These are phyloP conservation scores for Apophysomyces ossiformis DNA, from an alignment of 371 early-diverging fungal genomes.

Conservation along the genomic window DNA sequence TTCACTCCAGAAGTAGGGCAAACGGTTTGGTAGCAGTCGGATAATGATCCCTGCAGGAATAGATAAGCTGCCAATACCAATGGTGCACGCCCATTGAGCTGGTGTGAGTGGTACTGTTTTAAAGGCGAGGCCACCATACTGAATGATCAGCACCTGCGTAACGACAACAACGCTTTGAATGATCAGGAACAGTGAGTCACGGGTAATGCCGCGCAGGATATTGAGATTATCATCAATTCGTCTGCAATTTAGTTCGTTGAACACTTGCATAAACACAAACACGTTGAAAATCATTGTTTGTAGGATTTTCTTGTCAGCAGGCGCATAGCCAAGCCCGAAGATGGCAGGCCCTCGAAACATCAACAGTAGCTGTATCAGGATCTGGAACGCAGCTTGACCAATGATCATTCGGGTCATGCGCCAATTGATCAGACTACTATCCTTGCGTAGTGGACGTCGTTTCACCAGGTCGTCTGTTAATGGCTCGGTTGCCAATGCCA, in stretches of 20 bases:
- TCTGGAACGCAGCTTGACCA: slow-evolving; percentile 72
- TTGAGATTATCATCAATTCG: slow-evolving; percentile 75
- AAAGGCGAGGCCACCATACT: slow-evolving; percentile 85
- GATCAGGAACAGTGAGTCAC: slow-evolving; percentile 72
- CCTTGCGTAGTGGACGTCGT: slow-evolving; percentile 27
- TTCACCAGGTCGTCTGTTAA: slow-evolving; percentile 82
- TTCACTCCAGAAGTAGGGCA: slow-evolving; percentile 35
- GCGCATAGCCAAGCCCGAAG: slow-evolving; percentile 29
- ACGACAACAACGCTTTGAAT: slow-evolving; percentile 69
- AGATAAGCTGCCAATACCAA: slow-evolving; percentile 73
- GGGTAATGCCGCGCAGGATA: slow-evolving; percentile 71
- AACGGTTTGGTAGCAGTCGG: slow-evolving; percentile 63
- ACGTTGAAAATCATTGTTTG: slow-evolving; percentile 72
- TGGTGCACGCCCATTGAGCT: slow-evolving; percentile 76
- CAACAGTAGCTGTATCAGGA: slow-evolving; percentile 51
- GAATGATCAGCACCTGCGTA: slow-evolving; percentile 79
- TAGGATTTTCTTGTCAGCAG: slow-evolving; percentile 25
- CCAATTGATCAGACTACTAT: slow-evolving; percentile 65
- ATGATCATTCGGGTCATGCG: slow-evolving; percentile 64
- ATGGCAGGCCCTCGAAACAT: slow-evolving; percentile 33
- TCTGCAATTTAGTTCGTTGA: slow-evolving; percentile 76
- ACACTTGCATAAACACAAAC: slow-evolving; percentile 75
- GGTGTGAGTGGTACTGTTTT: slow-evolving; percentile 67
- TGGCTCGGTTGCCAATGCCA: slow-evolving; percentile 95
- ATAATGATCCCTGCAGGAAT: slow-evolving; percentile 76